phyloP scores from a whole-genome alignment of 176 grass and related monocot genomes.

The Triticum urartu region DNA sequence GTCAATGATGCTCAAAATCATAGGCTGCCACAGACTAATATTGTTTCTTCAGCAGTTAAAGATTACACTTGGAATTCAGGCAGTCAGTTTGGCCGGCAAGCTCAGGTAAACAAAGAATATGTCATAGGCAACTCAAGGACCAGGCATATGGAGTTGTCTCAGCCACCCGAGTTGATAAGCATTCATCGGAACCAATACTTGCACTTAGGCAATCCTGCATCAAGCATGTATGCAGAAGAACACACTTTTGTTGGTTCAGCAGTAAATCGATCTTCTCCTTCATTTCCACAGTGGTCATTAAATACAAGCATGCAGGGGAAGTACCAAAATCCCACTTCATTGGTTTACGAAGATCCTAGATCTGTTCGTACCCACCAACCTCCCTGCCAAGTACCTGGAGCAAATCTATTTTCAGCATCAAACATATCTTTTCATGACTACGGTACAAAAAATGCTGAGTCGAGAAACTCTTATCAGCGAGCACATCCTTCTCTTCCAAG shows the following conservation, averaged over 20 bases:
- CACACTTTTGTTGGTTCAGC: constrained; percentile 33
- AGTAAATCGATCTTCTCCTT: constrained; percentile 39
- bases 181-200: constrained; percentile 37
- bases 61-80: constrained; percentile 42
- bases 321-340: constrained; percentile 36
- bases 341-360: constrained; percentile 37
- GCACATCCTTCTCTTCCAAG: constrained; percentile 29
- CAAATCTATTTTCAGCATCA: constrained; percentile 32
- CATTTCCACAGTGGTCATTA: constrained; percentile 37
- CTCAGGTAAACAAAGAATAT: constrained; percentile 30
- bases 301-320: constrained; percentile 33
- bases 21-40: constrained; percentile 20
- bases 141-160: constrained; percentile 30
- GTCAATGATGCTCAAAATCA: constrained; percentile 31
- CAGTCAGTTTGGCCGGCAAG: constrained; percentile 35
- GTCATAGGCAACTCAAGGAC: constrained; percentile 10
- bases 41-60: constrained; percentile 24
- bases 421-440: constrained; percentile 36
- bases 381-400: constrained; percentile 24
- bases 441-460: constrained; percentile 12
- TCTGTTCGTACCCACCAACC: constrained; percentile 27
- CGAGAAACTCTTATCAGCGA: constrained; percentile 39
- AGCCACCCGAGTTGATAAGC: not conserved
- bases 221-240: constrained; percentile 24
- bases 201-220: constrained; percentile 27